Evolutionary conservation across 495 filamentous ascomycete genomes (phyloP), one percentile per base, ranked within the genome.

Genomic region (Aspergillus heteromorphus): DNA sequence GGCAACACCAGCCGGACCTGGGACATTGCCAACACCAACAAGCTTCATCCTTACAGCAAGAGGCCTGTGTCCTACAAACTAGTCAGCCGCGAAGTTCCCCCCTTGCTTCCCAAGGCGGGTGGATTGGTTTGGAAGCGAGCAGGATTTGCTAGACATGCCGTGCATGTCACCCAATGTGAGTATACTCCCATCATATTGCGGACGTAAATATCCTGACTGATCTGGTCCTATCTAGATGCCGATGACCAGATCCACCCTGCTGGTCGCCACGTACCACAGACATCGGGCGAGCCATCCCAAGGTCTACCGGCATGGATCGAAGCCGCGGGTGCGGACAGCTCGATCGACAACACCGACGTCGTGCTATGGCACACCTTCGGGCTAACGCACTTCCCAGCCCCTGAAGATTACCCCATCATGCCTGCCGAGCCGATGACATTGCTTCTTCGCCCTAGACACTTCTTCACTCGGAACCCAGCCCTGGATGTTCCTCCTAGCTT

Each of bases 361-460:
- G 92, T 97, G 2, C 80, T 97, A 18, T 97, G 92, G 92, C 92
- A 97, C 70, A 97, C 92, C 0, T 97, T 96, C 63, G 92, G 92
- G 25, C 74, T 96, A 5, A 92, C 86, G 7, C 92, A 97, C 68
- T 95, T 96, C 78, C 92, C 92, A 0, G 71, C 89, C 1, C 91
- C 91, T 0, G 92, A 97, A 64, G 92, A 97, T 66, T 97, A 88
- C 72, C 92, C 92, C 27, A 78, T 97, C 61, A 97, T 97, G 92
- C 92, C 91, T 1, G 88, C 86, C 0, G 90, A 95, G 75, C 87
- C 88, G 0, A 91, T 96, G 83, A 90, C 84, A 6, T 65, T 96
- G 60, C 74, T 96, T 20, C 74, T 97, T 41, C 74, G 91, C 41
- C 92, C 92, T 4, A 77, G 91, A 17, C 83, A 96, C 73, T 97